Percentiles rank a stretch among this genome's conserved stretches.
Conservation (phyloP, 1,139 yeast species). For the Meyerozyma sp. region DNA sequence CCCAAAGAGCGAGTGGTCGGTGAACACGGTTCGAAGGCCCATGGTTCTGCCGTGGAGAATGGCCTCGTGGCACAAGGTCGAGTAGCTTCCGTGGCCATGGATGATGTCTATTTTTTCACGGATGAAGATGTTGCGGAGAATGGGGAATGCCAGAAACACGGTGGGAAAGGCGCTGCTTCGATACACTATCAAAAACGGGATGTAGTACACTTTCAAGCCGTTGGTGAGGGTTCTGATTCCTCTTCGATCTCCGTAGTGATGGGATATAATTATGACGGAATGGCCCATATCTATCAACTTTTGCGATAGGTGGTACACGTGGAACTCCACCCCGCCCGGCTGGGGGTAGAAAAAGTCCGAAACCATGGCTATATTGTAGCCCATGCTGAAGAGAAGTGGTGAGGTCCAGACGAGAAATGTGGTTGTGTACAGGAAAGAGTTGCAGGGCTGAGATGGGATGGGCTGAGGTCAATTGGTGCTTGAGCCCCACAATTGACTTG, state of each 20-base stretch:
- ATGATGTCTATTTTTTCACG: conserved; percentile 84
- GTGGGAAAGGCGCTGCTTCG: conserved; percentile 86
- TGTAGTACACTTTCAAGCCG: conserved; percentile 89
- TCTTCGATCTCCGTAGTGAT: conserved; percentile 74
- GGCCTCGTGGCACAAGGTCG: conserved; percentile 85
- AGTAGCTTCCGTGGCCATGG: conserved; percentile 92
- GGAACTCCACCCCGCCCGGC: conserved; percentile 96
- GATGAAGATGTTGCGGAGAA: conserved; percentile 75
- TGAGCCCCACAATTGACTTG: too few species aligned
- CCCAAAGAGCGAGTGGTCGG: conserved; percentile 95
- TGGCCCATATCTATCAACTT: conserved; percentile 82
- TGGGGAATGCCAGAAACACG: conserved; percentile 82
- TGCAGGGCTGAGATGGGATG: neutral
- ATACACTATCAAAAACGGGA: conserved; percentile 74
- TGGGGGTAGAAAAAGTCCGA: conserved; percentile 98
- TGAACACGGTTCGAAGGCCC: conserved; percentile 88
- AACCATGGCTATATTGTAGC: conserved; percentile 65
- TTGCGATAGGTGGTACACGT: conserved; percentile 77
- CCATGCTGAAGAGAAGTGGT: neutral
- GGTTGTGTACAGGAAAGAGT: neutral
- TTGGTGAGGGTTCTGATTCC: conserved; percentile 82
- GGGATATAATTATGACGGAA: conserved; percentile 86
- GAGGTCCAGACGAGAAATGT: neutral
- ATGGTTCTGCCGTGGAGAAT: conserved; percentile 85
- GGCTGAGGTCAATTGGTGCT: too few species aligned